Percentiles rank a stretch among this genome's conserved stretches.
Conservation (phyloP, 2,329 filamentous ascomycete genomes). For the Pseudofabraea citricarpa region DNA sequence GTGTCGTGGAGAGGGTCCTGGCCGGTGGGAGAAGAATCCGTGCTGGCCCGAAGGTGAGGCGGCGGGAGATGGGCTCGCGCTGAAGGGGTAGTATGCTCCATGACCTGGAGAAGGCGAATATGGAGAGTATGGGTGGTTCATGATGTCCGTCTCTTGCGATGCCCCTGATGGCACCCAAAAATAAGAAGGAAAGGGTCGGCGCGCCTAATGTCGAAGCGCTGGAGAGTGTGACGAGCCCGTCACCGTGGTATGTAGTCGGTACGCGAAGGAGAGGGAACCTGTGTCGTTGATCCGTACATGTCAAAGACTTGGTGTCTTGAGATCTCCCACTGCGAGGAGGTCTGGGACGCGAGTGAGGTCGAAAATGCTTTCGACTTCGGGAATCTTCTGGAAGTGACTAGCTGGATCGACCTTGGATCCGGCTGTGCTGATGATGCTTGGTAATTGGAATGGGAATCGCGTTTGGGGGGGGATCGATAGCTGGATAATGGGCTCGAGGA, state of each 20-base stretch:
- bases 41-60: constrained; percentile 25
- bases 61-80: constrained; percentile 27
- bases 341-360: constrained; percentile 17
- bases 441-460: constrained; percentile 12
- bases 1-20: constrained; percentile 21
- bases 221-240: constrained; percentile 28
- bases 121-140: constrained; percentile 21
- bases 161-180: constrained; percentile 18
- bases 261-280: constrained; percentile 29
- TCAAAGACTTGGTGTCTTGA: constrained; percentile 23
- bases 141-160: constrained; percentile 27
- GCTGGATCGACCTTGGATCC: constrained; percentile 16
- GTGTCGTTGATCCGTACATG: constrained; percentile 31
- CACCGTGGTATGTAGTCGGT: constrained; percentile 32
- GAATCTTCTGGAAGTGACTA: constrained; percentile 20
- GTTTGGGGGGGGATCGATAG: constrained; percentile 10
- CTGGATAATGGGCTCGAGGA: constrained; percentile 13
- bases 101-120: constrained; percentile 23
- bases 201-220: constrained; percentile 20
- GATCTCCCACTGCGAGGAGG: constrained; percentile 21
- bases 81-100: constrained; percentile 24
- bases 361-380: constrained; percentile 19
- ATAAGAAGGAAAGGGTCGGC: constrained; percentile 16
- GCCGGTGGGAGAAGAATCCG: constrained; percentile 22
- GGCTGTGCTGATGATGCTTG: constrained; percentile 12